Percentiles rank a stretch among this genome's conserved stretches.
Evolutionary conservation across 768 basidiomycete species (phyloP).

Genomic region (Pisolithus sp.): DNA sequence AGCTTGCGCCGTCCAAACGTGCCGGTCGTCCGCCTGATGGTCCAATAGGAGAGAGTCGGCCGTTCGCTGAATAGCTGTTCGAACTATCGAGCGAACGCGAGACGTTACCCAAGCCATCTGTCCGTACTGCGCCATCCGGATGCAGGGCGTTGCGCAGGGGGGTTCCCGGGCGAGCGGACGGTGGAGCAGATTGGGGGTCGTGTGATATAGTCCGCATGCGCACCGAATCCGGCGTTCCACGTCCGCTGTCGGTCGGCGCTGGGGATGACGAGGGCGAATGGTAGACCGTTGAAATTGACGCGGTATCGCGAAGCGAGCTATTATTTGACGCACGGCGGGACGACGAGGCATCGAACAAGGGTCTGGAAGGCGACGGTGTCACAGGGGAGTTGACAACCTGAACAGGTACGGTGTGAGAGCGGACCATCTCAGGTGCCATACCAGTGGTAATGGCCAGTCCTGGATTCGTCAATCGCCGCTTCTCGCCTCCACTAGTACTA

Average conservation of each 20-base stretch:
- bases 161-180: neutral
- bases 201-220: conserved; percentile 35
- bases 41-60: conserved; percentile 9
- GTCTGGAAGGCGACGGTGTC: conserved; percentile 12
- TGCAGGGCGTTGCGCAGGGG: conserved; percentile 18
- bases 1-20: conserved; percentile 15
- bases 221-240: conserved; percentile 34
- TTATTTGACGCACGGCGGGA: conserved; percentile 18
- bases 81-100: neutral
- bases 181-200: conserved; percentile 11
- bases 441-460: conserved; percentile 32
- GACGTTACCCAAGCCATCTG: conserved; percentile 21
- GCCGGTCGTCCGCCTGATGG: conserved; percentile 2
- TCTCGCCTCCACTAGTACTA: conserved; percentile 35
- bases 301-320: conserved; percentile 21
- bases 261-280: conserved; percentile 36
- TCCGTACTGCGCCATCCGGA: conserved; percentile 27
- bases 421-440: conserved; percentile 22
- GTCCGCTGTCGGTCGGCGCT: conserved; percentile 24
- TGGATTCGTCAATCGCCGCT: conserved; percentile 53
- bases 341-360: conserved; percentile 10
- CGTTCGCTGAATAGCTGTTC: conserved; percentile 3
- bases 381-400: conserved; percentile 20
- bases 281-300: conserved; percentile 25
- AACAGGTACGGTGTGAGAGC: conserved; percentile 24